Evolutionary conservation across 495 filamentous ascomycete species (phyloP), one percentile per base, ranked within the genome.

Genomic region (Cairneyella variabilis): DNA sequence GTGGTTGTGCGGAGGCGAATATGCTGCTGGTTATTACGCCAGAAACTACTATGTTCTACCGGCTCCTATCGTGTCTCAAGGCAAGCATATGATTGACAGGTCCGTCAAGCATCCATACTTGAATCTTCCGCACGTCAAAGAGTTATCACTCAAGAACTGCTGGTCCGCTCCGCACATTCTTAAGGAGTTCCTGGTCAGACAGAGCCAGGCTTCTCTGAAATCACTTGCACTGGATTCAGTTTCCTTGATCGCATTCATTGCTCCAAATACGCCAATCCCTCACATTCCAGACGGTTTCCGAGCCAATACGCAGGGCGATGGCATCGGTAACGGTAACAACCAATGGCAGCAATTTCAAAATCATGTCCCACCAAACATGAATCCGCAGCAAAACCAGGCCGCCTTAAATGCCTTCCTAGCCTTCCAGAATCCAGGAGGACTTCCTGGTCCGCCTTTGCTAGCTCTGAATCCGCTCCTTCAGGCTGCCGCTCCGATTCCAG

Each of bases 101-200:
- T 62, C 64, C 59, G 67, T 65, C 41, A 48, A 16, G 4, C 34
- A 20, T 22, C 25, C 18, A 18, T 34, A 71, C 28, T 48, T 76
- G 3, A 38, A 46, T 0, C 51, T 77, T 14, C 70, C 74, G 6
- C 67, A 76, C 57, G 63, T 85, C 36, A 65, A 76, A 42, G 68
- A 79, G 30, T 67, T 85, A 9, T 79, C 68, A 3, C 58, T 85
- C 30, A 74, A 72, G 50, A 85, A 83, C 53, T 82, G 79, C 67
- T 79, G 73, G 72, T 56, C 72, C 14, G 61, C 62, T 8, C 75
- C 76, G 11, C 56, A 70, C 25, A 63, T 71, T 1, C 59, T 78
- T 30, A 57, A 61, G n/a, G 46, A 55, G 17, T 62, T 71, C 41
- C 54, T 71, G 16, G 25, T 28, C 2, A 39, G 38, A 0, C 58